phyloP scores from a whole-genome alignment of 176 grass and related monocot species.

The Melocanna baccifera region DNA sequence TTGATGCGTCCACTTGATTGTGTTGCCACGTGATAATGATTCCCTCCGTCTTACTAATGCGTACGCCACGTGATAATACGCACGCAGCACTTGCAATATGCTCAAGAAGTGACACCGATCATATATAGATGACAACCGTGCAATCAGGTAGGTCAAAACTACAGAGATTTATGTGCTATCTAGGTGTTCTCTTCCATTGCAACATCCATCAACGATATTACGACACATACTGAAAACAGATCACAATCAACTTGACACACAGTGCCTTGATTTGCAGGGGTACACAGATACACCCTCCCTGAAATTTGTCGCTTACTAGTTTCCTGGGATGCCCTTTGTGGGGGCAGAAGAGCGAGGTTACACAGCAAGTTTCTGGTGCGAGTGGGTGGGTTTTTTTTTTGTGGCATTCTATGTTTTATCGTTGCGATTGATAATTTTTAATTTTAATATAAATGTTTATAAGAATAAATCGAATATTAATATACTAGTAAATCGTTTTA shows the following conservation, averaged over 20 bases:
- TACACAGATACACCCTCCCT: background rate
- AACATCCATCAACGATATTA: background rate
- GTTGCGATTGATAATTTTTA: accelerated
- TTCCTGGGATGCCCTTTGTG: background rate
- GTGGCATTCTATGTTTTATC: too few relatives aligned
- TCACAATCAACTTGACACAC: background rate
- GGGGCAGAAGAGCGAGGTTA: background rate
- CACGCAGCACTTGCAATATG: background rate
- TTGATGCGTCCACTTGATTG: background rate
- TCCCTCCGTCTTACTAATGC: background rate
- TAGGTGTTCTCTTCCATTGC: too few relatives aligned
- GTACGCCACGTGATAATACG: background rate
- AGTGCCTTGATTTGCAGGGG: background rate
- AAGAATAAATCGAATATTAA: too few relatives aligned
- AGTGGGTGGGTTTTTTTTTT: too few relatives aligned
- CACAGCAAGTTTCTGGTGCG: background rate
- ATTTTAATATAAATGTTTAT: too few relatives aligned
- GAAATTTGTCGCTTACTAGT: background rate
- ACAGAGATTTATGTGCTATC: background rate
- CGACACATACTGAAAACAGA: background rate
- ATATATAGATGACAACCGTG: background rate
- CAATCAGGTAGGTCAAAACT: background rate
- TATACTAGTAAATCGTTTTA: too few relatives aligned
- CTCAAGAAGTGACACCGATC: background rate
- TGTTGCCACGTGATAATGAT: background rate